Conservation (phyloP, 1,284 basidiomycete species). For the Kwoniella shivajii region DNA sequence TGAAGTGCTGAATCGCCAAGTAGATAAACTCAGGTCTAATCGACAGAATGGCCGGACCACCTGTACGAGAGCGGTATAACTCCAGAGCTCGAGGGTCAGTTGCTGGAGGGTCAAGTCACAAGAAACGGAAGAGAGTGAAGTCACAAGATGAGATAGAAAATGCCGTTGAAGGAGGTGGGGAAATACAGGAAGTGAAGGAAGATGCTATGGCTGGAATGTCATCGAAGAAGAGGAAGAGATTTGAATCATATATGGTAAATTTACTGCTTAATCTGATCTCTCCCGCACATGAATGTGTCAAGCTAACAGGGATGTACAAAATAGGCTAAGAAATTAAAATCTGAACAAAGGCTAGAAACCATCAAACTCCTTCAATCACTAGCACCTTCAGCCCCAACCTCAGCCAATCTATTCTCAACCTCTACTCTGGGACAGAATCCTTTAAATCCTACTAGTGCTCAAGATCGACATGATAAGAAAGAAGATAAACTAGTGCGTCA, state of each 20-base stretch:
- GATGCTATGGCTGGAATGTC: slow-evolving; percentile 44
- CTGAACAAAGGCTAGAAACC: slow-evolving; percentile 47
- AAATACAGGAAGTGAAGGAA: slow-evolving; percentile 48
- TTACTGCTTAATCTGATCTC: slow-evolving; percentile 22
- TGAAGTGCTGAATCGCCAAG: no score
- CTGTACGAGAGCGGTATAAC: slow-evolving; percentile 49
- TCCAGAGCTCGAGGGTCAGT: slow-evolving; percentile 51
- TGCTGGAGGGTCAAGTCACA: slow-evolving; percentile 47
- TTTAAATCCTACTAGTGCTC: slow-evolving; percentile 43
- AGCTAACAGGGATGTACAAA: not conserved
- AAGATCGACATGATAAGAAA: slow-evolving; percentile 71
- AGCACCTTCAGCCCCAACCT: slow-evolving; percentile 33
- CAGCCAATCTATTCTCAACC: slow-evolving; percentile 37
- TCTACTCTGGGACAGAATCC: slow-evolving; percentile 50
- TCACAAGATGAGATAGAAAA: slow-evolving; percentile 46
- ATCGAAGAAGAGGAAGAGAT: slow-evolving; percentile 53
- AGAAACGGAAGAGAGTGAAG: slow-evolving; percentile 45
- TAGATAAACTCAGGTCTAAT: no score
- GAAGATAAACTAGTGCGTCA: slow-evolving; percentile 72
- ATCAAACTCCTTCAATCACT: slow-evolving; percentile 43
- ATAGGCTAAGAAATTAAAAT: slow-evolving; percentile 53
- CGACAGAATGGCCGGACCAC: slow-evolving; percentile 40
- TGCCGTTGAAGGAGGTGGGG: slow-evolving; percentile 45
- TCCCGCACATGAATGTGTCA: not conserved
- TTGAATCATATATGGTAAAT: slow-evolving; percentile 59